These are phyloP conservation scores for Paramecium primaurelia DNA, from an alignment of 73 alveolate genomes.

Conservation along the genomic window DNA sequence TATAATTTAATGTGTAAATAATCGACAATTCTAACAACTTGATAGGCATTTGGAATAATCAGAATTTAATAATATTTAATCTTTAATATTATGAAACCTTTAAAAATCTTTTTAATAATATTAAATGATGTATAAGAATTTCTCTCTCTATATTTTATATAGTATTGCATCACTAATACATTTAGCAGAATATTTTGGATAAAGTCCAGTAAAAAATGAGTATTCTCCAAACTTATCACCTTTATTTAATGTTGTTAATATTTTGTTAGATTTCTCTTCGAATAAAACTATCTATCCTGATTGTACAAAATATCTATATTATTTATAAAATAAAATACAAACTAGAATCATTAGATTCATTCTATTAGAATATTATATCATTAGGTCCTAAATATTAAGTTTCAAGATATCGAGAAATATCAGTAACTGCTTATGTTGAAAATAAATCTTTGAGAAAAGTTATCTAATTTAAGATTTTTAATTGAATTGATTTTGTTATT, in stretches of 20 bases:
- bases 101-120: neutral
- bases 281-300: neutral
- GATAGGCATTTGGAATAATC: neutral
- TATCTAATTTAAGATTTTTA: neutral
- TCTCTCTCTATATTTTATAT: neutral
- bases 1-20: neutral
- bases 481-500: neutral
- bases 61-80: neutral
- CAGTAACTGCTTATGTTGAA: neutral
- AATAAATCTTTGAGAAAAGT: neutral
- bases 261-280: neutral
- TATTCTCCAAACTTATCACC: conserved; percentile 15
- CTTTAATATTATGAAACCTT: conserved; percentile 21
- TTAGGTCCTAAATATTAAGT: neutral
- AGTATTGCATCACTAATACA: neutral
- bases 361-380: neutral
- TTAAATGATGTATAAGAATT: neutral
- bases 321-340: neutral
- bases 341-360: neutral
- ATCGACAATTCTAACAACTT: neutral
- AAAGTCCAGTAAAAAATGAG: neutral
- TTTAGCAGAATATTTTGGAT: neutral
- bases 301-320: neutral
- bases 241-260: neutral
- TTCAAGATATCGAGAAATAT: neutral